Conservation (phyloP, 108 stramenopile species). For the Conticribra guillardii region DNA sequence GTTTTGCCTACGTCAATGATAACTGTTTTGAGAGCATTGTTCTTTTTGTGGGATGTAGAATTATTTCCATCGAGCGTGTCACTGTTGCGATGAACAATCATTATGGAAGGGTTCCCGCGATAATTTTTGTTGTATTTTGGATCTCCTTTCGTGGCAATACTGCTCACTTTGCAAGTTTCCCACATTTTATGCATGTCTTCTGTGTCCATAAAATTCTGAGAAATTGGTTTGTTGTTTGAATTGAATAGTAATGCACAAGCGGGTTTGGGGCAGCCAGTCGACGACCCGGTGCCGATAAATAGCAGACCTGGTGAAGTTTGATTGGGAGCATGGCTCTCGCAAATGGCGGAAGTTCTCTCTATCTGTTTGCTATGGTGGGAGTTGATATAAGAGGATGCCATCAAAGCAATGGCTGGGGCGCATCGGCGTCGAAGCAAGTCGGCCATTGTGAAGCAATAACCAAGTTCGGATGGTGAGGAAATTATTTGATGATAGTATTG, state of each 20-base stretch:
- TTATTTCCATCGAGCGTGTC: slow-evolving; percentile 38
- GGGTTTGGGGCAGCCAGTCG: slow-evolving; percentile 82
- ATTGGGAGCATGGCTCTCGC: too few species aligned
- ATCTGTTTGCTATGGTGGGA: background rate
- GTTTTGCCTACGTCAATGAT: slow-evolving; percentile 92
- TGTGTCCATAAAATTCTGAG: slow-evolving; percentile 12
- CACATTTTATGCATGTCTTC: slow-evolving; percentile 19
- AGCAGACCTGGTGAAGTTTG: background rate
- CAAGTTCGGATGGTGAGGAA: background rate
- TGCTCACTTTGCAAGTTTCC: slow-evolving; percentile 57
- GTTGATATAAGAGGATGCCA: background rate
- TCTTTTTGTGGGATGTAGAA: background rate
- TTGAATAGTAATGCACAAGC: slow-evolving; percentile 70
- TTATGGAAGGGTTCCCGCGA: slow-evolving; percentile 80
- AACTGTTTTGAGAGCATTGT: slow-evolving; percentile 42
- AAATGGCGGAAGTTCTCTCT: background rate
- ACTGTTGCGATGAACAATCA: slow-evolving; percentile 61
- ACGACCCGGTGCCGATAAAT: background rate
- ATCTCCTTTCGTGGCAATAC: slow-evolving; percentile 67
- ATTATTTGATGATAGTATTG: too few species aligned
- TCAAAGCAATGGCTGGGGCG: background rate
- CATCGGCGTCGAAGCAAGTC: background rate
- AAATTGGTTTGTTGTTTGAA: slow-evolving; percentile 15
- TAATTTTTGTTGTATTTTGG: slow-evolving; percentile 85
- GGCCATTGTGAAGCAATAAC: too few species aligned